A percentile compares a stretch with the other conserved stretches of the same genome.
These are phyloP conservation scores for Myxozyma melibiosi DNA, from an alignment of 805 yeast species.

Conservation along the genomic window DNA sequence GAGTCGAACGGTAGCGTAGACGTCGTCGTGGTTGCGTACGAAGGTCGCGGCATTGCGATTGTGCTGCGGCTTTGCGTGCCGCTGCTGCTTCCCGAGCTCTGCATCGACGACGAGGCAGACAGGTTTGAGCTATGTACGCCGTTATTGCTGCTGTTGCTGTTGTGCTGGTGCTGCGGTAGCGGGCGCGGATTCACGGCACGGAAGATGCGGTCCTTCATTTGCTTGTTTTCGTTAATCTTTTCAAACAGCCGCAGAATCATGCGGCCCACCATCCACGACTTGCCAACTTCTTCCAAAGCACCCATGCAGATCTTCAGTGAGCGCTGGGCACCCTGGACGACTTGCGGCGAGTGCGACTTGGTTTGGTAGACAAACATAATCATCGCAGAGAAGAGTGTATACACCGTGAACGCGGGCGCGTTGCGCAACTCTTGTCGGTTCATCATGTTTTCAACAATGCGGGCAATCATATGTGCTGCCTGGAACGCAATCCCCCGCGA, in stretches of 20 bases:
- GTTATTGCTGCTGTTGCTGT: not conserved
- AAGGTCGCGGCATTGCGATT: constrained; percentile 4
- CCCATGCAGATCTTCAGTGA: constrained; percentile 43
- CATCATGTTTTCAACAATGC: constrained; percentile 59
- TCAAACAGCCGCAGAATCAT: constrained; percentile 57
- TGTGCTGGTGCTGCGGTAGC: constrained; percentile 5
- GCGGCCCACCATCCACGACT: constrained; percentile 55
- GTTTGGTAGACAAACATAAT: constrained; percentile 74
- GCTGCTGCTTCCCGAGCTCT: not conserved
- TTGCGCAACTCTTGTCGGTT: constrained; percentile 53
- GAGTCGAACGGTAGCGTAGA: not conserved
- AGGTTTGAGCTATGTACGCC: not conserved
- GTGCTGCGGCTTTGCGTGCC: not conserved
- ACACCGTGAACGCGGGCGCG: constrained; percentile 62
- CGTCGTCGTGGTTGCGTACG: constrained; percentile 1
- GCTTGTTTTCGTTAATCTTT: constrained; percentile 40
- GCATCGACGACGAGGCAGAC: not conserved
- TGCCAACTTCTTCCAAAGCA: constrained; percentile 48
- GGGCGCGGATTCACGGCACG: constrained; percentile 26
- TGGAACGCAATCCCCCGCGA: constrained; percentile 83
- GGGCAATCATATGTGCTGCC: constrained; percentile 74
- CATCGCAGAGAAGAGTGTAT: constrained; percentile 63
- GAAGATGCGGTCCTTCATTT: constrained; percentile 32
- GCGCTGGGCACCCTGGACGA: constrained; percentile 44
- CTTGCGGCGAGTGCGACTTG: constrained; percentile 44